Evolutionary conservation across 2,329 filamentous ascomycete species (phyloP).

Genomic region (Monosporascus sp.): DNA sequence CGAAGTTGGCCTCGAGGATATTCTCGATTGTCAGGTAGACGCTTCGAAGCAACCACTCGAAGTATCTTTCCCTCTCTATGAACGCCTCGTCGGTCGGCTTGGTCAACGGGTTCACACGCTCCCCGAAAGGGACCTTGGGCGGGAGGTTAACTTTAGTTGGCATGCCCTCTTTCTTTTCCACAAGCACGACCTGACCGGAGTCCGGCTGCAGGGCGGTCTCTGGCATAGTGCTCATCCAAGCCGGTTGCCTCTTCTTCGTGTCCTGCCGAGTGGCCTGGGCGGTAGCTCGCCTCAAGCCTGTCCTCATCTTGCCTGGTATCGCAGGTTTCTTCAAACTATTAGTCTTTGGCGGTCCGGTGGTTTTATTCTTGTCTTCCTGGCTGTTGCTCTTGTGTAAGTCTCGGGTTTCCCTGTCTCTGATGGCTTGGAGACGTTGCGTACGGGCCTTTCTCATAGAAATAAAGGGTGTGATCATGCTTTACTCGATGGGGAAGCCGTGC

Average conservation of each 20-base stretch:
- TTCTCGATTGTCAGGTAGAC: slow-evolving; percentile 18
- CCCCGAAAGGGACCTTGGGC: slow-evolving; percentile 13
- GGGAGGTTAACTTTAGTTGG: slow-evolving; percentile 1
- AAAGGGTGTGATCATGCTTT: slow-evolving; percentile 11
- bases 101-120: slow-evolving; percentile 17
- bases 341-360: background rate
- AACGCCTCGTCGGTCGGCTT: slow-evolving; percentile 12
- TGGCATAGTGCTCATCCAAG: background rate
- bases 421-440: background rate
- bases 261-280: background rate
- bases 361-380: background rate
- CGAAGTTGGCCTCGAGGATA: slow-evolving; percentile 31
- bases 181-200: background rate
- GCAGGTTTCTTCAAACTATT: background rate
- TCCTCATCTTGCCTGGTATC: background rate
- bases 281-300: background rate
- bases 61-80: slow-evolving; percentile 19
- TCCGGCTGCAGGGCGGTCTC: background rate
- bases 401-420: background rate
- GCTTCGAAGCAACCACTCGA: slow-evolving; percentile 20
- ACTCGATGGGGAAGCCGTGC: background rate
- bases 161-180: background rate
- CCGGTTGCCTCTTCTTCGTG: background rate
- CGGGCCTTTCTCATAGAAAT: slow-evolving; percentile 9
- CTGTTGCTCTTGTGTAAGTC: background rate